Conservation (phyloP, 352 stramenopile species). For the Phytophthora megakarya region DNA sequence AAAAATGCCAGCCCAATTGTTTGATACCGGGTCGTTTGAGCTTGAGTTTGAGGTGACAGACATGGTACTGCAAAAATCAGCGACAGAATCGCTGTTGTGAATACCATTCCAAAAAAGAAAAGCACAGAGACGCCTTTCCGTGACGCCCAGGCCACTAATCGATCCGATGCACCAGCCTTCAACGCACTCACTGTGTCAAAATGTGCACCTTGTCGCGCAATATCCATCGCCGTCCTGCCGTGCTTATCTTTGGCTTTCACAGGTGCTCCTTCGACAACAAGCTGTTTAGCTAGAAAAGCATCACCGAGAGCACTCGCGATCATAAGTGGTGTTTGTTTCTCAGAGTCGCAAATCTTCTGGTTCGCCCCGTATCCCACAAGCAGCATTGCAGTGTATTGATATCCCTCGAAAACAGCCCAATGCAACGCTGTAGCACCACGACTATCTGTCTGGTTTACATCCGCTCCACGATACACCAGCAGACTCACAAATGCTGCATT, state of each 20-base stretch:
- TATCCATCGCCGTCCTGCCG: constrained; percentile 74
- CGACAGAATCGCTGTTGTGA: constrained; percentile 51
- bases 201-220: constrained; percentile 70
- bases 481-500: constrained; percentile 78
- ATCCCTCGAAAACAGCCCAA: constrained; percentile 86
- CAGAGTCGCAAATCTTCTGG: constrained; percentile 81
- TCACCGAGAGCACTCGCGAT: constrained; percentile 81
- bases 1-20: constrained; percentile 44
- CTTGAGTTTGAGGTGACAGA: constrained; percentile 26
- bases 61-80: constrained; percentile 64
- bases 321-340: constrained; percentile 83
- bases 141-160: constrained; percentile 68
- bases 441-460: constrained; percentile 74
- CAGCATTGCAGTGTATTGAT: constrained; percentile 84
- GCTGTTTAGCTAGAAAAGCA: constrained; percentile 81
- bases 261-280: constrained; percentile 80
- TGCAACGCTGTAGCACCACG: constrained; percentile 77
- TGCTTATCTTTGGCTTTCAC: constrained; percentile 69
- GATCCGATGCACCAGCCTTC: constrained; percentile 70
- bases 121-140: constrained; percentile 59
- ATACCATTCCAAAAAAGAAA: constrained; percentile 76
- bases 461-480: constrained; percentile 57
- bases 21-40: constrained; percentile 30
- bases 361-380: constrained; percentile 82
- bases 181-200: constrained; percentile 69